Evolutionary conservation across 345 rosid species (phyloP), one percentile per base, ranked within the genome.

Genomic region (Salix udensis): DNA sequence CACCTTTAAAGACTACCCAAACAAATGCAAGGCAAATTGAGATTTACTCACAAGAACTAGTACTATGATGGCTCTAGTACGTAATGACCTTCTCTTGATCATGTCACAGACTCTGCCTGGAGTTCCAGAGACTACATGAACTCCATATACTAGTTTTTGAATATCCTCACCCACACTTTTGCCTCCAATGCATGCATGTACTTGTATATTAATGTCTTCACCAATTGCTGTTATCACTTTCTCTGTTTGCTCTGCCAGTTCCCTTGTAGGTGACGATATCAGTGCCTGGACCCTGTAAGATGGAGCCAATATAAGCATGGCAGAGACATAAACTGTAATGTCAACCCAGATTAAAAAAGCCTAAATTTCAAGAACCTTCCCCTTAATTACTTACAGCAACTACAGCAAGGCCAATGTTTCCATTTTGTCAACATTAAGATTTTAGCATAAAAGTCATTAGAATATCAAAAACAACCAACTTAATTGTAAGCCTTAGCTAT

Each of bases 71-170:
- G 94, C 93, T 86, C 96, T 87, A n/a, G 98, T 96, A 1, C 97
- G 91, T 64, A 96, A 81, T 11, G 97, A 93, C 82, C 94, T 92
- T 86, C 98, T 91, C 91, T 93, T 96, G 79, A 96, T 96, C 99
- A 96, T 96, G 75, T 93, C 98, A 82, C 95, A 93, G 18, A 96
- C 99, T 83, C 98, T 91, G 23, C 99, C 99, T 8, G 98, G 99
- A 21, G 99, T 93, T 76, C 98, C 98, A 23, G 99, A 96, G 24
- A 96, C 99, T 62, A 93, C 91, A 9, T 88, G 92, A 76, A 88
- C 92, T 7, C 92, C 92, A 74, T 82, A 76, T 46, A 85, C 91
- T 46, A 86, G 78, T 83, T 96, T 96, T 77, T 96, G 88, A 30
- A 96, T 96, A 78, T 96, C 99, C 74, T 96, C 99, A 7, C 99